phyloP scores from a whole-genome alignment of 1,139 yeast genomes.

The Saccharomyces hybrid region DNA sequence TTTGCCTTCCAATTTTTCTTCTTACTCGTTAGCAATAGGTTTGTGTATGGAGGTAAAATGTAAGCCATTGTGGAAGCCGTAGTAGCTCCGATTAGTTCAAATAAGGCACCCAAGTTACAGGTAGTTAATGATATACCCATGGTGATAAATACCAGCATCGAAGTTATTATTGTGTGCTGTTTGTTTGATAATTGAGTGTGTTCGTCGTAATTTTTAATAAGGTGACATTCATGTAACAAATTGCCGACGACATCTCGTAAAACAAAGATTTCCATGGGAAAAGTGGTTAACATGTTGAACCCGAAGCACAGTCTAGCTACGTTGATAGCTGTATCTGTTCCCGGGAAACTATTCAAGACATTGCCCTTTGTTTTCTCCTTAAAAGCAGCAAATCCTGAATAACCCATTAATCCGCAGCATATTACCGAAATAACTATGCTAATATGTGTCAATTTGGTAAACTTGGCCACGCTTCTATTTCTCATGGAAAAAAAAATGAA shows the following conservation, averaged over 20 bases:
- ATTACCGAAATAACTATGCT: slow-evolving; percentile 76
- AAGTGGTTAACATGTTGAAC: slow-evolving; percentile 86
- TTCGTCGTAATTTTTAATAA: slow-evolving; percentile 24
- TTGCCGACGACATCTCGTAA: slow-evolving; percentile 78
- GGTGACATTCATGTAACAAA: slow-evolving; percentile 36
- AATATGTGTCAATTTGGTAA: slow-evolving; percentile 70
- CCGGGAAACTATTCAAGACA: slow-evolving; percentile 74
- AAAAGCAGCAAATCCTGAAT: slow-evolving; percentile 70
- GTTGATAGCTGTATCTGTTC: slow-evolving; percentile 64
- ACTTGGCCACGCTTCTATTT: slow-evolving; percentile 67
- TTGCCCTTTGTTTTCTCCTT: slow-evolving; percentile 79
- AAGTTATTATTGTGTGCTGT: slow-evolving; percentile 61
- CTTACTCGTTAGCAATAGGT: slow-evolving; percentile 53
- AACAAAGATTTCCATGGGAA: slow-evolving; percentile 85
- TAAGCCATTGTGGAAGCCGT: slow-evolving; percentile 91
- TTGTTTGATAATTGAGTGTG: slow-evolving; percentile 36
- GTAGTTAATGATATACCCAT: slow-evolving; percentile 74
- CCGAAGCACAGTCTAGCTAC: slow-evolving; percentile 90
- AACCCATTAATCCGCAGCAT: slow-evolving; percentile 72
- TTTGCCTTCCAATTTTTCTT: slow-evolving; percentile 39
- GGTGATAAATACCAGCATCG: slow-evolving; percentile 56
- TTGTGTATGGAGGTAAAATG: slow-evolving; percentile 82
- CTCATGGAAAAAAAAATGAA: slow-evolving; percentile 78
- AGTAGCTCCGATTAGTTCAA: slow-evolving; percentile 86
- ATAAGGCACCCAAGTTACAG: slow-evolving; percentile 79